Conservation (phyloP, 208 protist species). For the Acanthamoeba triangularis region DNA sequence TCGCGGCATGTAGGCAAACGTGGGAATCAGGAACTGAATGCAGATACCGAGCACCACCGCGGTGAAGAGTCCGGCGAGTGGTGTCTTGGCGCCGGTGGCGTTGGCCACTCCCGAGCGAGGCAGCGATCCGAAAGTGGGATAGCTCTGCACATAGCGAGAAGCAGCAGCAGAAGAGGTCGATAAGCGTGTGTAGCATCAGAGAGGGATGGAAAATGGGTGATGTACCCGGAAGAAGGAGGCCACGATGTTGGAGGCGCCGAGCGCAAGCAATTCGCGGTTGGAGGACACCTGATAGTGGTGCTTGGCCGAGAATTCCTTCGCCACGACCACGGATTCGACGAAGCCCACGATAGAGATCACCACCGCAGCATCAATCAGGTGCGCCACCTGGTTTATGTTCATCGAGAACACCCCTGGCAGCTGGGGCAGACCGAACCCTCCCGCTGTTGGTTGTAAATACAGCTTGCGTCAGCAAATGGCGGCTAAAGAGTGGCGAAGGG, state of each 20-base stretch:
- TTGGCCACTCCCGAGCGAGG: background rate
- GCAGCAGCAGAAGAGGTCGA: background rate
- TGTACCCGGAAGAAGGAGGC: slow-evolving; percentile 22
- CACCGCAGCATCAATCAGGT: slow-evolving; percentile 16
- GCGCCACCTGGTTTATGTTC: background rate
- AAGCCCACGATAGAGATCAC: slow-evolving; percentile 55
- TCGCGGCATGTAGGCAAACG: slow-evolving; percentile 12
- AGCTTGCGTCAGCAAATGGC: too few relatives aligned
- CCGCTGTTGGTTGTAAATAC: background rate
- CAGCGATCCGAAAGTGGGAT: slow-evolving; percentile 31
- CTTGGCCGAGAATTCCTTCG: slow-evolving; percentile 56
- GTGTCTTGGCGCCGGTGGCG: slow-evolving; percentile 9
- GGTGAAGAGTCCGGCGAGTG: slow-evolving; percentile 22
- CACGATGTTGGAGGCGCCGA: slow-evolving; percentile 31
- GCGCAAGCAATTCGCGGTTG: slow-evolving; percentile 21
- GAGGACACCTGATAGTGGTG: slow-evolving; percentile 44
- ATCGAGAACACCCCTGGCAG: slow-evolving; percentile 20
- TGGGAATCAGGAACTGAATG: slow-evolving; percentile 46
- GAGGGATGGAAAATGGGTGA: background rate
- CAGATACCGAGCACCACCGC: background rate
- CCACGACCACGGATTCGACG: slow-evolving; percentile 30
- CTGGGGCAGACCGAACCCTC: background rate
- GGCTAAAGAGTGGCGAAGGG: too few relatives aligned
- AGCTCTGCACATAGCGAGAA: slow-evolving; percentile 42
- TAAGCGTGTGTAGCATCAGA: too few relatives aligned